phyloP scores from a whole-genome alignment of 306 rosid species.

The Lithocarpus polystachyus region DNA sequence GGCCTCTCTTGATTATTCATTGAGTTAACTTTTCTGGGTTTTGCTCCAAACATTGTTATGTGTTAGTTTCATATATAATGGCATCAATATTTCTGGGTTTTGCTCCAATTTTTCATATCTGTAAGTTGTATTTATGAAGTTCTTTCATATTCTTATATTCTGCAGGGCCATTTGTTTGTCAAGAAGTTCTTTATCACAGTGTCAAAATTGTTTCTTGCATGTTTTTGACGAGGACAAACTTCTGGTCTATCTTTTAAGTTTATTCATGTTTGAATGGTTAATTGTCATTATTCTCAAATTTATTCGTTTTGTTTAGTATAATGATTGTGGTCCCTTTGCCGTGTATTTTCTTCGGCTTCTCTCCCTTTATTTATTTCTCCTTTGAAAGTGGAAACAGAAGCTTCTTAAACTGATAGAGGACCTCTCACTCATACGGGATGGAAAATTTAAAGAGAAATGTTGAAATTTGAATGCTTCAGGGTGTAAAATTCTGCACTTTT shows the following conservation, averaged over 20 bases:
- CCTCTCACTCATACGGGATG: background rate
- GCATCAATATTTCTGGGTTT: background rate
- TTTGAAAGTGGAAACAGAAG: conserved; percentile 14
- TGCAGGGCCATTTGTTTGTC: background rate
- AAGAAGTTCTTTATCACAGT: background rate
- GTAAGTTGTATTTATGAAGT: too few species aligned
- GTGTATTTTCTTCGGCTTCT: conserved; percentile 6
- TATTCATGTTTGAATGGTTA: background rate
- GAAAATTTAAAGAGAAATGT: background rate
- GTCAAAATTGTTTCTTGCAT: background rate
- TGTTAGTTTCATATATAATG: background rate
- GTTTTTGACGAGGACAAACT: background rate
- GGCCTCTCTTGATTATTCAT: background rate
- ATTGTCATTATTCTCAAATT: background rate
- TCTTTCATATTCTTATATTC: background rate
- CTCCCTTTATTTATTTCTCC: background rate
- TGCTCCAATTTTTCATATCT: background rate
- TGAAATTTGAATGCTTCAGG: background rate
- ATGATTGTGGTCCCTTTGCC: conserved; percentile 21
- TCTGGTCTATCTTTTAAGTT: background rate
- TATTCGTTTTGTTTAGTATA: background rate
- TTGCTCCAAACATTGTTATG: background rate
- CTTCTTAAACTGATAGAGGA: conserved; percentile 34
- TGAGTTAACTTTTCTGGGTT: conserved; percentile 10
- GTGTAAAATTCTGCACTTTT: background rate